Evolutionary conservation across 495 filamentous ascomycete species (phyloP).

Genomic region (Hamigera avellanea): DNA sequence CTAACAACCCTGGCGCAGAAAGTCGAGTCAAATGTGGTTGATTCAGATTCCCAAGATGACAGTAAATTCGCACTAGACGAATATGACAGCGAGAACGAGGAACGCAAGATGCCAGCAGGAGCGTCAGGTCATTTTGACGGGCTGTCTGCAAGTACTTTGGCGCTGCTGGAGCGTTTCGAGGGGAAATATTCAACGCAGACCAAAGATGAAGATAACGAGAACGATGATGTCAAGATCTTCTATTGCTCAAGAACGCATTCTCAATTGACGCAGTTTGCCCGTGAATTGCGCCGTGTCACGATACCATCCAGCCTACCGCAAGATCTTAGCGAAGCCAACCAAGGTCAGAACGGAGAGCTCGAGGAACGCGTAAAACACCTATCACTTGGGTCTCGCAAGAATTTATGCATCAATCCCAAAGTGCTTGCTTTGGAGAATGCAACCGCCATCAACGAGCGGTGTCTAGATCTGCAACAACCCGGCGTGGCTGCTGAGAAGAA

Average conservation of each 20-base stretch:
- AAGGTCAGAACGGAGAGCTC: constrained; percentile 18
- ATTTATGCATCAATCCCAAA: constrained; percentile 82
- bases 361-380: constrained; percentile 71
- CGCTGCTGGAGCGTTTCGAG: constrained; percentile 27
- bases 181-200: constrained; percentile 18
- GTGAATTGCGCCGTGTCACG: constrained; percentile 71
- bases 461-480: constrained; percentile 78
- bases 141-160: constrained; percentile 32
- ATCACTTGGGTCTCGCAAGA: constrained; percentile 80
- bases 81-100: constrained; percentile 60
- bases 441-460: constrained; percentile 90
- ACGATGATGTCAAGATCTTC: constrained; percentile 65
- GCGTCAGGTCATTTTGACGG: constrained; percentile 14
- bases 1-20: constrained; percentile 14
- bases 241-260: constrained; percentile 95
- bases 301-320: constrained; percentile 51
- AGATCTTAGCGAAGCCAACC: constrained; percentile 15
- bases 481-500: constrained; percentile 51
- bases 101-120: constrained; percentile 9
- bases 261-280: constrained; percentile 86
- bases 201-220: constrained; percentile 38
- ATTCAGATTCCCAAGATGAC: constrained; percentile 43
- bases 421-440: constrained; percentile 60
- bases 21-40: constrained; percentile 14
- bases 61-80: constrained; percentile 67